Conservation (phyloP, 768 basidiomycete genomes). For the Galerina sulciceps region DNA sequence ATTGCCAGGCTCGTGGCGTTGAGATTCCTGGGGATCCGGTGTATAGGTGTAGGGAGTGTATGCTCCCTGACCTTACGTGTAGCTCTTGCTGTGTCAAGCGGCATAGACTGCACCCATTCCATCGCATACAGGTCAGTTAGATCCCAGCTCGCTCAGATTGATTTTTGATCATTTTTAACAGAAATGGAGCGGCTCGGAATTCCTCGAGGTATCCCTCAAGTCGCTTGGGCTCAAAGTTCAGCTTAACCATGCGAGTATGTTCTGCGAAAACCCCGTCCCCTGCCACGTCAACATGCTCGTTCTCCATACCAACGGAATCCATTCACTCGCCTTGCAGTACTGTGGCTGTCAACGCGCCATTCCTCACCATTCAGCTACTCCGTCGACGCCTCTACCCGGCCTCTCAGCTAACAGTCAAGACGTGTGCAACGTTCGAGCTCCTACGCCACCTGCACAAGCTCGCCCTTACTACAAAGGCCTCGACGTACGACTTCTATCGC, state of each 20-base stretch:
- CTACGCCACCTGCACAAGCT: background rate
- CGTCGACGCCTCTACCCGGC: conserved; percentile 3
- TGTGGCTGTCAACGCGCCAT: background rate
- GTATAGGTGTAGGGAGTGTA: conserved; percentile 8
- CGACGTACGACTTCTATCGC: background rate
- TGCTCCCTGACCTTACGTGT: conserved; percentile 12
- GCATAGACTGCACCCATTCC: conserved; percentile 4
- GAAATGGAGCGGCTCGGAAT: background rate
- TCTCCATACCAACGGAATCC: conserved; percentile 4
- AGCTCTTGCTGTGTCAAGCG: conserved; percentile 7
- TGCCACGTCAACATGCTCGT: background rate
- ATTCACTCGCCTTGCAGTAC: conserved; percentile 1
- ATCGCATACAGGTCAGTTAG: conserved; percentile 1
- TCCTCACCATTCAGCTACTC: conserved; percentile 1
- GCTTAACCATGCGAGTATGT: background rate
- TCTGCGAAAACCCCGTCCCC: background rate
- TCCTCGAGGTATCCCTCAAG: background rate
- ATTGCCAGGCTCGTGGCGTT: background rate
- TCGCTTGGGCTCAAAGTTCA: background rate
- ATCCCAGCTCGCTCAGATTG: too few species aligned
- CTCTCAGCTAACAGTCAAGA: background rate
- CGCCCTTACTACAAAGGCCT: conserved; percentile 1
- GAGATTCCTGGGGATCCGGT: background rate
- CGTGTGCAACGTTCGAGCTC: background rate
- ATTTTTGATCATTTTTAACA: background rate